Evolutionary conservation across 2,329 filamentous ascomycete species (phyloP), one percentile per base, ranked within the genome.

Genomic region (Aspergillus texensis): DNA sequence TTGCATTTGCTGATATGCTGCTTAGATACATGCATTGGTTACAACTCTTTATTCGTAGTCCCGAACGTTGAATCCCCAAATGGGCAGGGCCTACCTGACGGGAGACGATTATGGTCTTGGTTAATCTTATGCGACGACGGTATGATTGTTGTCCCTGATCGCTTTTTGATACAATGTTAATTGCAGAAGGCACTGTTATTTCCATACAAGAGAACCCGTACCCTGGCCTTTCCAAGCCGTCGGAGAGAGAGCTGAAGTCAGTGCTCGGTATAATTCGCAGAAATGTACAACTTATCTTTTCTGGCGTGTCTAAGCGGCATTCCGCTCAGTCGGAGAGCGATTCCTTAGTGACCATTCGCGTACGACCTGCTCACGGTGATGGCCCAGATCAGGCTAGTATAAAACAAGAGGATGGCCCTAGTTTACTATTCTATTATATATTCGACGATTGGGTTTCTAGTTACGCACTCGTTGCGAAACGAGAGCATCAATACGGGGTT

Each of bases 101-200:
- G 84, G 30, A 83, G 80, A 65, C 77, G 87, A 28, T 76, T 89
- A 9, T 93, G 89, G 89, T 89, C 88, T 24, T 93, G 90, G 91
- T 81, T 92, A 6, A 78, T 91, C 4, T 75, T 92, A 10, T 91
- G 87, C 67, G 82, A 88, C 67, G 89, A 92, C 71, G 82, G 85
- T 85, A 79, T 9, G 80, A 52, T 39, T 19, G 32, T 5, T 36
- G 12, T 39, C 4, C 14, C 6, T 16, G 34, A 36, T 50, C n/a
- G 11, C 21, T 3, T 12, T 4, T 11, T 3, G 6, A 16, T 26
- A 57, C 10, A 16, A 46, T 34, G n/a, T 62, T 71, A 14, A 68
- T 59, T 39, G 52, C 57, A 41, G 6, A 58, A 86, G 88, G 86
- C 67, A 92, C 90, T 0, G 84, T 92, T 43, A 84, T 93, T 59